Evolutionary conservation across 2,329 filamentous ascomycete species (phyloP), one percentile per base, ranked within the genome.

Genomic region (Lojkania enalia): DNA sequence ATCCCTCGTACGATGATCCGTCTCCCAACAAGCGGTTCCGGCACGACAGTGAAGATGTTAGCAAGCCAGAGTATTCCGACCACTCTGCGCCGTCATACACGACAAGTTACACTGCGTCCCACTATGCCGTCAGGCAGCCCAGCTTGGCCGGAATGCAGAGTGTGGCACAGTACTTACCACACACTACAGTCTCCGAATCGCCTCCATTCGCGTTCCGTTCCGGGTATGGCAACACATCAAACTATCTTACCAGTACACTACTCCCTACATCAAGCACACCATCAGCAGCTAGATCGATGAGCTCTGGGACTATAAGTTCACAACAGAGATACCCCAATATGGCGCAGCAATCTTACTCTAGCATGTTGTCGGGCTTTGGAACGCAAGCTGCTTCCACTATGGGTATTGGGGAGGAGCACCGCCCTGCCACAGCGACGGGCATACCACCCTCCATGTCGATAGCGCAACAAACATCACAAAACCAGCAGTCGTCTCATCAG

Each of bases 1-100:
- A 43, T 29, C 7, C n/a, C n/a, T 16, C 37, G 5, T 39, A 54
- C 25, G 44, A 51, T 20, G 19, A 19, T 12, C 12, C 37, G 5
- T 41, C 43, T 13, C 46, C 40, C 6, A 39, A 23, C 39, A 52
- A 52, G 21, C 43, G 49, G 20, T 42, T 42, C 19, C 49, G 46
- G 12, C 5, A 25, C 14, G 43, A 47, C 15, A 42, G 30, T 2
- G 49, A 49, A 15, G 49, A 49, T 15, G 7, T 27, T 20, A 39
- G 43, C 15, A 46, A 47, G 27, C 46, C 47, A 12, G 41, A 25
- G 19, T 46, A 42, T 14, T 15, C 20, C 23, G 44, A 42, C 25
- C 38, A 32, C 12, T 41, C 35, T 13, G 12, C 23, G 20, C 13
- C 15, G 38, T 5, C 12, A 14, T 47, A 27, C 20, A 15, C 43